A percentile compares a stretch with the other conserved stretches of the same genome.
Conservation (phyloP, 345 rosid genomes). For the Moringa oleifera region DNA sequence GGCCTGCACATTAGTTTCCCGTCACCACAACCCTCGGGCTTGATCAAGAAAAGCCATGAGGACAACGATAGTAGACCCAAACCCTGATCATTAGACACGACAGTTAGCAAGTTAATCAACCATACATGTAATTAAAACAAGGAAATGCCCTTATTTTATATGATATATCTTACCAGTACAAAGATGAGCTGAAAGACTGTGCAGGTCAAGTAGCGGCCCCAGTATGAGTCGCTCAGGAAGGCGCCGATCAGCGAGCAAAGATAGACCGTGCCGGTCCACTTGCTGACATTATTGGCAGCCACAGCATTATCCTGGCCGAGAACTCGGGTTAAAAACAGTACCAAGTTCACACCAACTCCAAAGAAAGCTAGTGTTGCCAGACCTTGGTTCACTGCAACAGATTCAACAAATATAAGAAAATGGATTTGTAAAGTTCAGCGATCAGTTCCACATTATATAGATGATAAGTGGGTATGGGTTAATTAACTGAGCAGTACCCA, state of each 20-base stretch:
- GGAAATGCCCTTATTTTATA: too few relatives aligned
- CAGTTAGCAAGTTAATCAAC: too few relatives aligned
- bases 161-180: conserved; percentile 44
- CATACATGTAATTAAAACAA: too few relatives aligned
- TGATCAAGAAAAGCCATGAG: conserved; percentile 60
- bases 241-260: conserved; percentile 82
- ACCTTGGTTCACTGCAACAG: conserved; percentile 63
- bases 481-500: conserved; percentile 23
- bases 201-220: conserved; percentile 90
- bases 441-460: too few relatives aligned
- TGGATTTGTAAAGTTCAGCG: background rate
- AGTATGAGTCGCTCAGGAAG: conserved; percentile 90
- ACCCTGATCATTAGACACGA: conserved; percentile 33
- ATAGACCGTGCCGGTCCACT: conserved; percentile 95
- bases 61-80: conserved; percentile 46
- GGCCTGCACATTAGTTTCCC: conserved; percentile 35
- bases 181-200: conserved; percentile 48
- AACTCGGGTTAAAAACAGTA: conserved; percentile 77
- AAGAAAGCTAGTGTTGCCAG: conserved; percentile 87
- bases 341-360: conserved; percentile 89
- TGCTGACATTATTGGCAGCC: conserved; percentile 86
- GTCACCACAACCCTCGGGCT: conserved; percentile 69
- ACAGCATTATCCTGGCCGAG: conserved; percentile 65
- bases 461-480: too few relatives aligned
- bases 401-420: background rate